These are phyloP conservation scores for Endocarpon pusillum DNA, from an alignment of 495 filamentous ascomycete genomes.

Conservation along the genomic window DNA sequence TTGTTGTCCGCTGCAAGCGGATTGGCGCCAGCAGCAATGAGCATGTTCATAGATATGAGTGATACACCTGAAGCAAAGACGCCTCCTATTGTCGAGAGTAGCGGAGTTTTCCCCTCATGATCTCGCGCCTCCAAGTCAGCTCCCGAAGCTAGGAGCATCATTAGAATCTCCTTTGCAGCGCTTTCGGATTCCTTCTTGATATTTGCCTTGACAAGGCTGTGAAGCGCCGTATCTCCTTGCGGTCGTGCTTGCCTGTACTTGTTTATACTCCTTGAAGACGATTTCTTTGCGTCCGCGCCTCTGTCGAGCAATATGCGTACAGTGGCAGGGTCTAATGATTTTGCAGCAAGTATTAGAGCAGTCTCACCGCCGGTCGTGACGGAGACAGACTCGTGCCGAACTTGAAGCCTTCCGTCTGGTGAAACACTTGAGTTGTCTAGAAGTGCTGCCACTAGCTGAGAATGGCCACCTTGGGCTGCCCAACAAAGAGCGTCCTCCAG, in stretches of 20 bases:
- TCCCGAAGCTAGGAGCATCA: conserved; percentile 7
- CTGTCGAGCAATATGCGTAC: not conserved
- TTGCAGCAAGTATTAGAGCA: not conserved
- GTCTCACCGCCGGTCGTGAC: not conserved
- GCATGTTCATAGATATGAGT: conserved; percentile 7
- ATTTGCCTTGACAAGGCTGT: conserved; percentile 4
- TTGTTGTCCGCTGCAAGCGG: conserved; percentile 10
- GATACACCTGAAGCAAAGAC: conserved; percentile 8
- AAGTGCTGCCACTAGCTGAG: conserved; percentile 5
- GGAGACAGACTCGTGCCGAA: conserved; percentile 6
- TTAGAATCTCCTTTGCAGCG: not conserved
- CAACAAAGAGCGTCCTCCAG: conserved; percentile 6
- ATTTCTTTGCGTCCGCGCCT: conserved; percentile 1
- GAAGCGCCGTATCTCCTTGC: conserved; percentile 10
- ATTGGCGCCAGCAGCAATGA: conserved; percentile 2
- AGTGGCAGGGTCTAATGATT: not conserved
- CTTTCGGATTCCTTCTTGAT: not conserved
- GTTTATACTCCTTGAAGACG: no score
- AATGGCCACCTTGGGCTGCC: conserved; percentile 6
- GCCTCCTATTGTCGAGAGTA: conserved; percentile 5
- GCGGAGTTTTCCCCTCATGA: conserved; percentile 9
- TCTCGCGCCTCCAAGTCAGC: conserved; percentile 11
- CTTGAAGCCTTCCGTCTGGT: conserved; percentile 6
- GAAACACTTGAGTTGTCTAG: conserved; percentile 7
- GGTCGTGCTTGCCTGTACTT: conserved; percentile 5